Base-by-base conservation (phyloP, 1,284 basidiomycete genomes). In the Moesziomyces parantarcticus region DNA sequence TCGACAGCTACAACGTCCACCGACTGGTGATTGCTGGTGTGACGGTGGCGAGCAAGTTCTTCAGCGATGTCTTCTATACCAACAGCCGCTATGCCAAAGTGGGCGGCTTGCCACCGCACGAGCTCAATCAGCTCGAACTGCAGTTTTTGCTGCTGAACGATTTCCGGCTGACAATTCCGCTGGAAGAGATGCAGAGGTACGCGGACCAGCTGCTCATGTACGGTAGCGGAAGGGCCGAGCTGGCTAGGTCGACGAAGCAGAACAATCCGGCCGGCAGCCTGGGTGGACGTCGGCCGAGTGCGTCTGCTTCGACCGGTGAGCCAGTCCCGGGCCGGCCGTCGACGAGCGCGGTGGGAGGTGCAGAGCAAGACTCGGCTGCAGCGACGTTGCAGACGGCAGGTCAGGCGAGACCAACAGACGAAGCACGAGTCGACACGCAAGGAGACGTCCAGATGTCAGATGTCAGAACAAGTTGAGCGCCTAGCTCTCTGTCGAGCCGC, bases 51-150 rank as follows among this genome's bases (percentile, higher is more conserved):
- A 94, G 92, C 87, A 99, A 99, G 85, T 99, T 99, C 84, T 98
- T 98, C 84, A 94, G 92, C 64, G 96, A 99, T 84, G 94, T 99
- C 11, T 99, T 99, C 82, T 98, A 99, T 86, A 98, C 96, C n/a
- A 99, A 99, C 82, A 97, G 95, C 29, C 88, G 96, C 39, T 99
- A 99, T 84, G 96, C 96, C 60, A 99, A 98, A 89, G 94, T 95
- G 67, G 96, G 96, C 56, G 96, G 96, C 23, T 88, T 99, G 2
- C 96, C 96, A 0, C 90, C 95, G 57, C 88, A 91, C 53, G 96
- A 99, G 85, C 89, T 99, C 47, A 98, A 99, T 83, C 93, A 96
- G 82, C 90, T 99, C 54, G 96, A 99, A 83, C 89, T 99, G 8
- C 96, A 98, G 77, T 99, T 99, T 84, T 87, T 99, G 5, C 90